A percentile compares a stretch with the other conserved stretches of the same genome.
Conservation (phyloP, 805 yeast species). For the Ogataea pignaliae region DNA sequence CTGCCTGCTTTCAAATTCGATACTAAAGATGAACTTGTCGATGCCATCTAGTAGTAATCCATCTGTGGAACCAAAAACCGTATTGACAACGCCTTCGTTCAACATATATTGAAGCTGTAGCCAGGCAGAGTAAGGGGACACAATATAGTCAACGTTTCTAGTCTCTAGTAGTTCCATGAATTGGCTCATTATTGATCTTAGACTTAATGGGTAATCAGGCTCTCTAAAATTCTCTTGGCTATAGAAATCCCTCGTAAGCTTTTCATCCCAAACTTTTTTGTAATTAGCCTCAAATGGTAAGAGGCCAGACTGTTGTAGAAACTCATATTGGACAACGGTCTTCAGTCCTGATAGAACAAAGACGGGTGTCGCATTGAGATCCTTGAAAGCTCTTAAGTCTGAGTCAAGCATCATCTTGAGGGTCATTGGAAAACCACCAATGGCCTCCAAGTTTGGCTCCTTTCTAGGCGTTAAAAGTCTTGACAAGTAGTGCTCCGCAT, state of each 20-base stretch:
- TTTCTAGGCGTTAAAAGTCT: slow-evolving; percentile 56
- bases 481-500: slow-evolving; percentile 73
- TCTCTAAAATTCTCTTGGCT: slow-evolving; percentile 48
- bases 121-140: slow-evolving; percentile 81
- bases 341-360: slow-evolving; percentile 73
- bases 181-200: slow-evolving; percentile 48
- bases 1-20: slow-evolving; percentile 62
- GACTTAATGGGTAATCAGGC: slow-evolving; percentile 43
- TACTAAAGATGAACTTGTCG: slow-evolving; percentile 66
- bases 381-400: slow-evolving; percentile 58
- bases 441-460: slow-evolving; percentile 68
- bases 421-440: slow-evolving; percentile 76
- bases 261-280: slow-evolving; percentile 43
- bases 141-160: slow-evolving; percentile 56
- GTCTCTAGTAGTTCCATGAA: slow-evolving; percentile 54
- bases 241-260: slow-evolving; percentile 24
- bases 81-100: slow-evolving; percentile 55
- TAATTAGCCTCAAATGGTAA: slow-evolving; percentile 39
- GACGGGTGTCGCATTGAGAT: slow-evolving; percentile 66
- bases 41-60: slow-evolving; percentile 52
- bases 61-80: slow-evolving; percentile 83
- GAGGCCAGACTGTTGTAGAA: slow-evolving; percentile 21
- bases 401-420: slow-evolving; percentile 51
- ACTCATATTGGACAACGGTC: slow-evolving; percentile 31
- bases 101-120: slow-evolving; percentile 73